phyloP scores from a whole-genome alignment of 2,329 filamentous ascomycete species.

The Lasiodiplodia hormozganensis region DNA sequence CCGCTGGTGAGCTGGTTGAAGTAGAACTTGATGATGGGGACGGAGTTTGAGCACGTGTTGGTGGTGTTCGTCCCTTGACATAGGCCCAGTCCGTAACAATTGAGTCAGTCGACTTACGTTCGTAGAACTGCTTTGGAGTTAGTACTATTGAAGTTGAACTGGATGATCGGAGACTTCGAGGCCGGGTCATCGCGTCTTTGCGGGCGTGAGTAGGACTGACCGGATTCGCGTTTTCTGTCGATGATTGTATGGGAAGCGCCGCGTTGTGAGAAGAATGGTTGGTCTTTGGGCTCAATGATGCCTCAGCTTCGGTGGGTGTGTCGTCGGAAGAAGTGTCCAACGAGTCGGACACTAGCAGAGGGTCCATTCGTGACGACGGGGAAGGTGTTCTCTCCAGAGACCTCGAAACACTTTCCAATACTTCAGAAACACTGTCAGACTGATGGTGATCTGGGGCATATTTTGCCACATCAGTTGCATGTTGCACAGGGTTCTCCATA shows the following conservation, averaged over 20 bases:
- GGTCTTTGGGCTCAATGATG: slow-evolving; percentile 6
- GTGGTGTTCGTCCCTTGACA: slow-evolving; percentile 14
- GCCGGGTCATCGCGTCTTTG: background rate
- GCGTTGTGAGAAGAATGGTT: background rate
- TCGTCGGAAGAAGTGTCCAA: background rate
- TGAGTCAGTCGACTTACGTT: slow-evolving; percentile 31
- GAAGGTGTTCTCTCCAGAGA: slow-evolving; percentile 43
- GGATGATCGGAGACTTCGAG: background rate
- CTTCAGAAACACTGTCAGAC: slow-evolving; percentile 47
- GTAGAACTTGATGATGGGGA: slow-evolving; percentile 19
- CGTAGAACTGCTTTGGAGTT: slow-evolving; percentile 22
- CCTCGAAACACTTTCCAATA: slow-evolving; percentile 48
- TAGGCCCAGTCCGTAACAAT: slow-evolving; percentile 42
- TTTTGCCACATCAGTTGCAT: slow-evolving; percentile 48
- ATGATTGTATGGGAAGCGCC: background rate
- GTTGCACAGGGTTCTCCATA: slow-evolving; percentile 52
- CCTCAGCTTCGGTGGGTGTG: background rate
- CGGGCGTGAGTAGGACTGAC: background rate
- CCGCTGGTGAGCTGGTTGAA: background rate
- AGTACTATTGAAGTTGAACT: slow-evolving; percentile 29
- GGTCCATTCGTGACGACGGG: slow-evolving; percentile 29
- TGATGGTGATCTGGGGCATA: slow-evolving; percentile 41
- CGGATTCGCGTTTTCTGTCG: background rate
- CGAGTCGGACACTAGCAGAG: slow-evolving; percentile 26
- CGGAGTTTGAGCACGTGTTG: background rate